Evolutionary conservation across 345 rosid species (phyloP).

Genomic region (Excoecaria cochinchinensis): DNA sequence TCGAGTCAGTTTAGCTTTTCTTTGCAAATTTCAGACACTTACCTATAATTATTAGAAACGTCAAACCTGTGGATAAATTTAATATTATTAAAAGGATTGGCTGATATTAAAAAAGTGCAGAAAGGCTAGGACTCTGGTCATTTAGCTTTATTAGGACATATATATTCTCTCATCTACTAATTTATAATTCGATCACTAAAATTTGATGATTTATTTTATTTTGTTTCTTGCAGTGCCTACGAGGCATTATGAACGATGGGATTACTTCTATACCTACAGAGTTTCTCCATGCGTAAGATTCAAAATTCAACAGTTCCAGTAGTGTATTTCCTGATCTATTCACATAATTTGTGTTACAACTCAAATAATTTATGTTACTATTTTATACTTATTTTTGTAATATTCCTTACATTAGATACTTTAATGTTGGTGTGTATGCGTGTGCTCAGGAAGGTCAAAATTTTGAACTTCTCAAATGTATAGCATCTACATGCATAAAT

Average conservation of each 20-base stretch:
- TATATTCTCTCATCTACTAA: neutral
- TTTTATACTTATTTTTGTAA: neutral
- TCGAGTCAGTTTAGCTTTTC: neutral
- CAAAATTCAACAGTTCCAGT: constrained; percentile 7
- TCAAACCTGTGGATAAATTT: neutral
- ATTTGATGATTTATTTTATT: constrained; percentile 21
- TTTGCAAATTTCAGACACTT: neutral
- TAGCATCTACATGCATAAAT: no score
- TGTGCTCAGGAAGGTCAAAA: neutral
- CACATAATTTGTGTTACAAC: neutral
- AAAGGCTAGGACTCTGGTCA: neutral
- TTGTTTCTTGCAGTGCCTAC: constrained; percentile 63
- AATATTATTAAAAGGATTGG: neutral
- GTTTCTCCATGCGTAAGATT: constrained; percentile 79
- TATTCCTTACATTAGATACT: neutral
- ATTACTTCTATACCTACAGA: constrained; percentile 79
- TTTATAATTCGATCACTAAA: constrained; percentile 13
- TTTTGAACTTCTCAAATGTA: neutral
- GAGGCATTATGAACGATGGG: constrained; percentile 88
- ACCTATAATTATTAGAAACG: neutral
- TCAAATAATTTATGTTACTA: neutral
- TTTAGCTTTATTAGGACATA: neutral
- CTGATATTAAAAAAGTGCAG: neutral
- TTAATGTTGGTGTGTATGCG: no score
- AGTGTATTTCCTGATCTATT: neutral